Conservation (phyloP, 148 eudicot species). For the Spergularia bocconei region DNA sequence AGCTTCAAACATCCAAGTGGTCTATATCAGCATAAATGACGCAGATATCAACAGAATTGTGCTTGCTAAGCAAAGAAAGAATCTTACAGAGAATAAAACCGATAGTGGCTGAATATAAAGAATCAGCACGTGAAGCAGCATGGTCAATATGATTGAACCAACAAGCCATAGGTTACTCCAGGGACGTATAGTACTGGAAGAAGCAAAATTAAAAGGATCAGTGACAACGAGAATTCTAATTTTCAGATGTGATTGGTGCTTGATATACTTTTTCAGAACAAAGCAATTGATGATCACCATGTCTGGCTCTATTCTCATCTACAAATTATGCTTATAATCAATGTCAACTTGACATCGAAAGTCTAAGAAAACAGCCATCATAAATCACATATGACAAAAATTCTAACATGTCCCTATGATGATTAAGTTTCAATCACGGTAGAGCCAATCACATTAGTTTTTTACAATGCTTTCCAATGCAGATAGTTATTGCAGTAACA, state of each 20-base stretch:
- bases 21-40: neutral
- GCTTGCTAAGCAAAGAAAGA: neutral
- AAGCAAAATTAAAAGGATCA: constrained; percentile 12
- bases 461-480: too few species aligned
- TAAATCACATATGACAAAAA: neutral
- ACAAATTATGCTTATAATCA: neutral
- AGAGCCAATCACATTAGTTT: neutral
- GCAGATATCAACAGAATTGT: neutral
- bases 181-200: constrained; percentile 76
- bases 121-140: constrained; percentile 88
- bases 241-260: neutral
- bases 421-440: neutral
- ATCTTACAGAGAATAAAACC: constrained; percentile 86
- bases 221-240: constrained; percentile 5
- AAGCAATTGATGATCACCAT: neutral
- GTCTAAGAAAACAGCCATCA: neutral
- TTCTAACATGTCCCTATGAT: neutral
- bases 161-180: constrained; percentile 99
- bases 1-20: neutral
- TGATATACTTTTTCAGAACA: neutral
- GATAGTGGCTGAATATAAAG: constrained; percentile 85
- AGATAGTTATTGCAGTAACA: too few species aligned
- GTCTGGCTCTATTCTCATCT: neutral
- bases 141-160: constrained; percentile 78
- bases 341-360: neutral